phyloP scores from a whole-genome alignment of 306 rosid genomes.

The Sindora glabra region DNA sequence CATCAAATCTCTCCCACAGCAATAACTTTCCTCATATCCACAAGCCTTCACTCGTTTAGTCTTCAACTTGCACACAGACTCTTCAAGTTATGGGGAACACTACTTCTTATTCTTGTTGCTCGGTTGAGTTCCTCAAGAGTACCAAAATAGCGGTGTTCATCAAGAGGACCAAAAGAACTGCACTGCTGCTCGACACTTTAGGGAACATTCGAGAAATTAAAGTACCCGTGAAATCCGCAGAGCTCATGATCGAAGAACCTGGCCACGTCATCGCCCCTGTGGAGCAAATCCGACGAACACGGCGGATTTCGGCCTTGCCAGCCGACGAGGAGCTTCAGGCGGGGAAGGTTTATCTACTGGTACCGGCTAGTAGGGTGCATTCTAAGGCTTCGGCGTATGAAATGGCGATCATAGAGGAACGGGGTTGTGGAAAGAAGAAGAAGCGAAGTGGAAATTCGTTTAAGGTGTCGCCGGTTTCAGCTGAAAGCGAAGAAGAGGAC shows the following conservation, averaged over 20 bases:
- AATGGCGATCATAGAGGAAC: slow-evolving; percentile 20
- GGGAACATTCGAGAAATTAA: slow-evolving; percentile 32
- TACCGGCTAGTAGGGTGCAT: slow-evolving; percentile 27
- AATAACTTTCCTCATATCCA: background rate
- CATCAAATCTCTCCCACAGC: background rate
- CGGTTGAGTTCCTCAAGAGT: background rate
- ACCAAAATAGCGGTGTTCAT: too few relatives aligned
- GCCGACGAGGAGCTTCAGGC: slow-evolving; percentile 51
- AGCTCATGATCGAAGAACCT: slow-evolving; percentile 60
- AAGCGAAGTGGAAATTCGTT: slow-evolving; percentile 17
- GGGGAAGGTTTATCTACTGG: slow-evolving; percentile 41
- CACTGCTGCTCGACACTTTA: slow-evolving; percentile 26
- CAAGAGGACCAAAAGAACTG: slow-evolving; percentile 3
- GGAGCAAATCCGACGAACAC: slow-evolving; percentile 29
- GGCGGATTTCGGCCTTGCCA: slow-evolving; percentile 30
- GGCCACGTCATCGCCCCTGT: slow-evolving; percentile 45
- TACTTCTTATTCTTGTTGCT: background rate
- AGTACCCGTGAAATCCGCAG: slow-evolving; percentile 40
- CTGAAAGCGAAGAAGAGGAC: background rate
- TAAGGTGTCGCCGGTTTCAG: slow-evolving; percentile 32
- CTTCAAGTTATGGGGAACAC: slow-evolving; percentile 18
- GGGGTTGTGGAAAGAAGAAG: background rate
- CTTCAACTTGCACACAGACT: too few relatives aligned
- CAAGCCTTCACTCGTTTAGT: background rate
- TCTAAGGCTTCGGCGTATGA: slow-evolving; percentile 38